phyloP scores from a whole-genome alignment of 768 basidiomycete species.

The Hebeloma cylindrosporum region DNA sequence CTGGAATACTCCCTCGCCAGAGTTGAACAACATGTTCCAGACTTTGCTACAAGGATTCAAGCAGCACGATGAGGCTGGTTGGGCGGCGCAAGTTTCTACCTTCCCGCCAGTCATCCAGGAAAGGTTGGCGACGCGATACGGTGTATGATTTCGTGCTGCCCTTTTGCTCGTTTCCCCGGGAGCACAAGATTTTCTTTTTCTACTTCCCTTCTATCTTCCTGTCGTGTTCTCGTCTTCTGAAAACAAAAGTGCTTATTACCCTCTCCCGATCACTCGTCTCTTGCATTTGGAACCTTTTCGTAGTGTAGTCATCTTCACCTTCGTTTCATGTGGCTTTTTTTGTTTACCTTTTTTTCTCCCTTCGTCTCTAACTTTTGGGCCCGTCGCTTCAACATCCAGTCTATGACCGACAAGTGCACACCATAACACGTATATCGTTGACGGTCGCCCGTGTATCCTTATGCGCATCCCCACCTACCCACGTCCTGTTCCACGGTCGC shows the following conservation, averaged over 20 bases:
- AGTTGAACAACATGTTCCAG: slow-evolving; percentile 93
- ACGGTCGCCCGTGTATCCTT: too few relatives aligned
- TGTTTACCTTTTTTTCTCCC: slow-evolving; percentile 4
- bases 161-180: too few relatives aligned
- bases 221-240: slow-evolving; percentile 15
- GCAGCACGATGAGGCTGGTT: slow-evolving; percentile 79
- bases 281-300: slow-evolving; percentile 49
- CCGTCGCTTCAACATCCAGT: slow-evolving; percentile 15
- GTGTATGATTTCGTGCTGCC: slow-evolving; percentile 55
- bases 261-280: slow-evolving; percentile 40
- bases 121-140: slow-evolving; percentile 83
- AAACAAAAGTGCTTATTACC: slow-evolving; percentile 24
- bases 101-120: slow-evolving; percentile 92
- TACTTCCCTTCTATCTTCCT: slow-evolving; percentile 9
- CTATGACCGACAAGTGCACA: slow-evolving; percentile 10
- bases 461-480: too few relatives aligned
- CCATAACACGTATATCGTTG: too few relatives aligned
- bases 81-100: slow-evolving; percentile 77
- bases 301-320: slow-evolving; percentile 24
- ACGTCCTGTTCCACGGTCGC: slow-evolving; percentile 2
- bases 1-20: slow-evolving; percentile 90
- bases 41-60: slow-evolving; percentile 89
- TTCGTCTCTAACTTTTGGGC: slow-evolving; percentile 4
- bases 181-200: slow-evolving; percentile 7
- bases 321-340: slow-evolving; percentile 6